Conservation (phyloP, 1,139 yeast genomes). For the Yamadazyma siamensis region DNA sequence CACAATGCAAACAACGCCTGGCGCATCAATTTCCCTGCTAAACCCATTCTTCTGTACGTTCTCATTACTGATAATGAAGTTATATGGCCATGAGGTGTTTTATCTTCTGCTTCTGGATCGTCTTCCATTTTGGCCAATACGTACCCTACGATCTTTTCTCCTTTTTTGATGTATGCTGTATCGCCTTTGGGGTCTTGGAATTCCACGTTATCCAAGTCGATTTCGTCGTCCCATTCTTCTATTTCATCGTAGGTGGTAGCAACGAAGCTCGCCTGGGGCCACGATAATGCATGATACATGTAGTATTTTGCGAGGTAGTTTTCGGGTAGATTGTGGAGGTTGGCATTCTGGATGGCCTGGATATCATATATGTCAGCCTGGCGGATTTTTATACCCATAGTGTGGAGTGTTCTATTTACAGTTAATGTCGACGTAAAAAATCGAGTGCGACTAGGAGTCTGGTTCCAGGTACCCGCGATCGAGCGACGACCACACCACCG, state of each 20-base stretch:
- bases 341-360: conserved; percentile 96
- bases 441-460: no score
- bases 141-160: conserved; percentile 88
- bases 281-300: conserved; percentile 86
- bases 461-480: no score
- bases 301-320: conserved; percentile 90
- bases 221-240: conserved; percentile 33
- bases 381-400: conserved; percentile 88
- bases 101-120: conserved; percentile 71
- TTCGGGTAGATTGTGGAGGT: conserved; percentile 89
- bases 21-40: conserved; percentile 91
- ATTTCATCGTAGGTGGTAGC: conserved; percentile 67
- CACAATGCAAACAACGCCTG: conserved; percentile 76
- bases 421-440: conserved; percentile 1
- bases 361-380: conserved; percentile 84
- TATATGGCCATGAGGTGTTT: conserved; percentile 87
- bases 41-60: conserved; percentile 90
- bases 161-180: conserved; percentile 54
- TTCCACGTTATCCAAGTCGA: conserved; percentile 22
- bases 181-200: conserved; percentile 48
- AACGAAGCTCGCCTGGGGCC: conserved; percentile 98
- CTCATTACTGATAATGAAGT: conserved; percentile 95
- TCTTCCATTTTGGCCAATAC: conserved; percentile 97
- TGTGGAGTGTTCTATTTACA: conserved; percentile 5
- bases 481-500: no score